These are phyloP conservation scores for Nakaseomyces kungkrabaensis DNA, from an alignment of 1,139 yeast species.

Conservation along the genomic window DNA sequence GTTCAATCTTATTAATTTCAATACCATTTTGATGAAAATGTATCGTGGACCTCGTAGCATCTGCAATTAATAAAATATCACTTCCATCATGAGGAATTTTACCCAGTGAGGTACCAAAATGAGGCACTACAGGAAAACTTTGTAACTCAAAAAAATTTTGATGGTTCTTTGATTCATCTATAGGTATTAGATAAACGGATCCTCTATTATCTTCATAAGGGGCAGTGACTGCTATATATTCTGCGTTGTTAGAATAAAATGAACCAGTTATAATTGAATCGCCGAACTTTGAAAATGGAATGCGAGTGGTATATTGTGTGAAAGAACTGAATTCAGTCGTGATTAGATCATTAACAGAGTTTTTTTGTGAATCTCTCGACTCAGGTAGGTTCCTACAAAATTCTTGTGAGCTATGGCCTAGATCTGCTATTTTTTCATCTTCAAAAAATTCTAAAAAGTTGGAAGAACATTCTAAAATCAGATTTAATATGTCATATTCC, in stretches of 20 bases:
- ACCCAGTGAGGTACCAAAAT: slow-evolving; percentile 29
- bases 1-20: neutral
- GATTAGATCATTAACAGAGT: neutral
- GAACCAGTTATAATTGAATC: slow-evolving; percentile 33
- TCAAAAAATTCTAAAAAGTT: slow-evolving; percentile 4
- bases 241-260: slow-evolving; percentile 29
- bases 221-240: slow-evolving; percentile 40
- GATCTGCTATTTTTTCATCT: neutral
- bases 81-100: slow-evolving; percentile 17
- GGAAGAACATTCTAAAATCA: slow-evolving; percentile 14
- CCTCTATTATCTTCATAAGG: slow-evolving; percentile 37
- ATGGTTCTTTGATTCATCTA: slow-evolving; percentile 3
- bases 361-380: neutral
- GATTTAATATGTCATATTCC: slow-evolving; percentile 14
- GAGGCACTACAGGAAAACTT: neutral
- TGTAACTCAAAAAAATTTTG: neutral
- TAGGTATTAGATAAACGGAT: slow-evolving; percentile 35
- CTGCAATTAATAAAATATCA: slow-evolving; percentile 30
- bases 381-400: neutral
- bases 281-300: slow-evolving; percentile 36
- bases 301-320: slow-evolving; percentile 11
- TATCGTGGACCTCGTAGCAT: slow-evolving; percentile 31
- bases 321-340: neutral
- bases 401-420: neutral
- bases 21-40: slow-evolving; percentile 11